Percentiles rank a stretch among this genome's conserved stretches.
These are phyloP conservation scores for Xylariales sp. DNA, from an alignment of 2,329 filamentous ascomycete species.

Conservation along the genomic window DNA sequence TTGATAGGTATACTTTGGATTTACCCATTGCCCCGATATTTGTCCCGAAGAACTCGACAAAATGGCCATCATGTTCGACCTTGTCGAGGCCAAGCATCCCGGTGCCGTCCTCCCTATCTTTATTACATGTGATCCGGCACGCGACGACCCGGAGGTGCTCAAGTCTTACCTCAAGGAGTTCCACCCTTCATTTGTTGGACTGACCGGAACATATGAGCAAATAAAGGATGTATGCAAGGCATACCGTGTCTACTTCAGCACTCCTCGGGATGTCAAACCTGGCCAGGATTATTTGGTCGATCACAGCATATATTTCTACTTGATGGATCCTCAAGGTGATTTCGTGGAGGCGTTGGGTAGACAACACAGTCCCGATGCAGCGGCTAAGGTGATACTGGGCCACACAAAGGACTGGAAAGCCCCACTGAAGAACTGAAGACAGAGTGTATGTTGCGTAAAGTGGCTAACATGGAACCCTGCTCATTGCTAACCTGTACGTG, in stretches of 20 bases:
- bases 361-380: conserved; percentile 87
- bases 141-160: conserved; percentile 81
- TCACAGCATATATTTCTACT: conserved; percentile 98
- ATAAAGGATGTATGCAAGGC: conserved; percentile 93
- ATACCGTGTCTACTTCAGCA: conserved; percentile 96
- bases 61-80: conserved; percentile 93
- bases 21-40: conserved; percentile 97
- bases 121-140: conserved; percentile 90
- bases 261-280: conserved; percentile 79
- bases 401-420: conserved; percentile 67
- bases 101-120: conserved; percentile 71
- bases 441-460: no score
- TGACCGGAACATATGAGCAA: conserved; percentile 91
- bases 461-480: no score
- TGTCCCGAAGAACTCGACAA: conserved; percentile 99
- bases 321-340: conserved; percentile 98
- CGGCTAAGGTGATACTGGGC: conserved; percentile 75
- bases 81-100: conserved; percentile 49
- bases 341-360: conserved; percentile 96
- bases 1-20: conserved; percentile 90
- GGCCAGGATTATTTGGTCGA: conserved; percentile 97
- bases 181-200: conserved; percentile 76
- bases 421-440: conserved; percentile 7
- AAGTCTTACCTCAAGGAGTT: conserved; percentile 88
- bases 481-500: no score